Percentiles rank a stretch among this genome's conserved stretches.
Conservation (phyloP, 805 yeast genomes). For the Starmerella asiatica region DNA sequence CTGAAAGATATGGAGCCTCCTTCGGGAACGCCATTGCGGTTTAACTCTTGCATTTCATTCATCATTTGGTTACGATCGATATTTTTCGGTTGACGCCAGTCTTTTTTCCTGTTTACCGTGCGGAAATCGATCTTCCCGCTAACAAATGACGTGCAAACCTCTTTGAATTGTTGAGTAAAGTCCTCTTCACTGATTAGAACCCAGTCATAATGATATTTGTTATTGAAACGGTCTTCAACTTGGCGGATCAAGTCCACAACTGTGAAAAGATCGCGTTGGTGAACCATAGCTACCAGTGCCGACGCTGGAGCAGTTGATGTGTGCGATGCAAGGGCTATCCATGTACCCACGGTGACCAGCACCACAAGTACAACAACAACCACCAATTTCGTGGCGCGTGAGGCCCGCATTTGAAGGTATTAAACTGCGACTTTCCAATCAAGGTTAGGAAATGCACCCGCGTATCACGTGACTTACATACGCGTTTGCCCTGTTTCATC, state of each 20-base stretch:
- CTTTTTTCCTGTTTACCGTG: slow-evolving; percentile 34
- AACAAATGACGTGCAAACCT: slow-evolving; percentile 39
- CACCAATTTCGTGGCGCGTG: too few relatives aligned
- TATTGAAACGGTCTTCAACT: slow-evolving; percentile 78
- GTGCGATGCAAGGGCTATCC: neutral
- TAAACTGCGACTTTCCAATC: too few relatives aligned
- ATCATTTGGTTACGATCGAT: slow-evolving; percentile 57
- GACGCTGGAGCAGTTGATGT: slow-evolving; percentile 2
- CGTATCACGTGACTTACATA: too few relatives aligned
- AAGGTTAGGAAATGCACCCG: too few relatives aligned
- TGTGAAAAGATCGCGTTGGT: slow-evolving; percentile 4
- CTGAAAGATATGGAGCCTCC: slow-evolving; percentile 76
- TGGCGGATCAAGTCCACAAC: slow-evolving; percentile 27
- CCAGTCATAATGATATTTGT: slow-evolving; percentile 91
- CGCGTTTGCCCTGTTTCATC: too few relatives aligned
- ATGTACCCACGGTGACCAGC: too few relatives aligned
- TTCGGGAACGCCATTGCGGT: slow-evolving; percentile 46
- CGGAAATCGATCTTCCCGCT: slow-evolving; percentile 63
- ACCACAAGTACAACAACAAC: too few relatives aligned
- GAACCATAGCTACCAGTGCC: slow-evolving; percentile 12
- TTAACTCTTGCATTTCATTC: slow-evolving; percentile 34
- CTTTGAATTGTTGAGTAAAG: slow-evolving; percentile 52
- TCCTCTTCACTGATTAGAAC: slow-evolving; percentile 72
- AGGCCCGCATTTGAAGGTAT: too few relatives aligned
- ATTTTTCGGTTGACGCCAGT: slow-evolving; percentile 57